A percentile compares a stretch with the other conserved stretches of the same genome.
phyloP scores from a whole-genome alignment of 768 basidiomycete genomes.

The Suillus clintonianus region DNA sequence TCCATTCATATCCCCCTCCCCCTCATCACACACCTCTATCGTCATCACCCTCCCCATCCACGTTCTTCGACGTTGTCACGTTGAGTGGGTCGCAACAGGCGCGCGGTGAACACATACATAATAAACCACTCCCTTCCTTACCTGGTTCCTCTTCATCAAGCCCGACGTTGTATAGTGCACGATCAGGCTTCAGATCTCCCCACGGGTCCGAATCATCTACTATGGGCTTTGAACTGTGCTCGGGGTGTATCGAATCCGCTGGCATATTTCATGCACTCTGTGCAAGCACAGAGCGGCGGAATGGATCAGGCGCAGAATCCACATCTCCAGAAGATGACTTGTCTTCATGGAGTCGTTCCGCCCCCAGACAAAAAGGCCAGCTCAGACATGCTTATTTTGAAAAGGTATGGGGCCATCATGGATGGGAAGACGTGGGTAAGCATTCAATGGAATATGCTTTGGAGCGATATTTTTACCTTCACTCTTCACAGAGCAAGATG shows the following conservation, averaged over 20 bases:
- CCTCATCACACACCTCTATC: constrained; percentile 31
- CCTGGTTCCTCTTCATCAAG: constrained; percentile 31
- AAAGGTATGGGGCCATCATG: constrained; percentile 78
- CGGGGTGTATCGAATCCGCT: constrained; percentile 72
- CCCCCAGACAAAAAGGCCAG: constrained; percentile 73
- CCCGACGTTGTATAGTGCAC: constrained; percentile 11
- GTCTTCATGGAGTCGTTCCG: constrained; percentile 64
- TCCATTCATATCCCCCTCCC: constrained; percentile 36
- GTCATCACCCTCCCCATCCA: constrained; percentile 17
- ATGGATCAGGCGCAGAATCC: constrained; percentile 33
- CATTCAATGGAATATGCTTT: constrained; percentile 12
- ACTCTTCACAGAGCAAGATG: constrained; percentile 65
- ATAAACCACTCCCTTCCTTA: constrained; percentile 50
- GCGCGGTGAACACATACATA: constrained; percentile 20
- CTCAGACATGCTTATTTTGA: constrained; percentile 84
- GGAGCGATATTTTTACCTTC: neutral
- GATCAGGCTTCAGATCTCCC: neutral
- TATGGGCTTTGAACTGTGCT: constrained; percentile 82
- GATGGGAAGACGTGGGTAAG: constrained; percentile 91
- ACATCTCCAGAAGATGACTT: constrained; percentile 56
- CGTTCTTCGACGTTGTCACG: constrained; percentile 19
- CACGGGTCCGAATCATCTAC: constrained; percentile 8
- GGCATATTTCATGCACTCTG: constrained; percentile 80
- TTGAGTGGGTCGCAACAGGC: constrained; percentile 12
- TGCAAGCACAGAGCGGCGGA: constrained; percentile 39